These are phyloP conservation scores for Agrostemma githago DNA, from an alignment of 148 eudicot species.

Conservation along the genomic window DNA sequence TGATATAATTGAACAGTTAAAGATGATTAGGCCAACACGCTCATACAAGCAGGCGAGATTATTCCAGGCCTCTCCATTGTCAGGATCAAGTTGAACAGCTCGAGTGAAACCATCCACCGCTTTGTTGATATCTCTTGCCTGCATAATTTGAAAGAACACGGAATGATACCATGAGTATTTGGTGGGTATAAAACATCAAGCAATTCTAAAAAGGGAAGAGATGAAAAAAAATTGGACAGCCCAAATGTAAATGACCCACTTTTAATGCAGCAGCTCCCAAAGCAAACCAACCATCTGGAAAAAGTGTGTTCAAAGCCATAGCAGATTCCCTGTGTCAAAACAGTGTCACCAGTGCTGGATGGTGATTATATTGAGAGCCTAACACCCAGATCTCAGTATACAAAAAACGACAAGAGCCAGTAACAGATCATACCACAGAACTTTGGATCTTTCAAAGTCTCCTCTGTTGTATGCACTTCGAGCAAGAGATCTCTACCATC, in stretches of 20 bases:
- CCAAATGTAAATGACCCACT: conserved; percentile 30
- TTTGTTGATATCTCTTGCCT: conserved; percentile 78
- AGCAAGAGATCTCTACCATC: conserved; percentile 77
- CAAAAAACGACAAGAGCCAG: neutral
- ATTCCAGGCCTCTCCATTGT: conserved; percentile 98
- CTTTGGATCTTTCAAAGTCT: conserved; percentile 66
- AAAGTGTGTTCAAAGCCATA: conserved; percentile 78
- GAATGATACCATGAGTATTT: conserved; percentile 1
- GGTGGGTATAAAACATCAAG: neutral
- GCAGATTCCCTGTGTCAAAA: conserved; percentile 68
- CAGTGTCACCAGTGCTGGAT: neutral
- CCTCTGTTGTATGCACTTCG: conserved; percentile 83
- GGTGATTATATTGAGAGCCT: neutral
- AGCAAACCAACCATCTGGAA: conserved; percentile 99
- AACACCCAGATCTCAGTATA: neutral
- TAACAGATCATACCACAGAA: conserved; percentile 46
- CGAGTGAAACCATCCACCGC: conserved; percentile 90
- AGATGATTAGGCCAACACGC: conserved; percentile 17
- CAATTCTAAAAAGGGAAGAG: neutral
- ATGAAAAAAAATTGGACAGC: neutral
- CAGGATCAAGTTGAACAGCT: conserved; percentile 94
- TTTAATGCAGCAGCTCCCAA: conserved; percentile 96
- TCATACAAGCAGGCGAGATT: conserved; percentile 89
- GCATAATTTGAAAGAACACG: conserved; percentile 20
- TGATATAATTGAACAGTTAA: neutral